Evolutionary conservation across 352 stramenopile species (phyloP).

Genomic region (Globisporangium carolinianum): DNA sequence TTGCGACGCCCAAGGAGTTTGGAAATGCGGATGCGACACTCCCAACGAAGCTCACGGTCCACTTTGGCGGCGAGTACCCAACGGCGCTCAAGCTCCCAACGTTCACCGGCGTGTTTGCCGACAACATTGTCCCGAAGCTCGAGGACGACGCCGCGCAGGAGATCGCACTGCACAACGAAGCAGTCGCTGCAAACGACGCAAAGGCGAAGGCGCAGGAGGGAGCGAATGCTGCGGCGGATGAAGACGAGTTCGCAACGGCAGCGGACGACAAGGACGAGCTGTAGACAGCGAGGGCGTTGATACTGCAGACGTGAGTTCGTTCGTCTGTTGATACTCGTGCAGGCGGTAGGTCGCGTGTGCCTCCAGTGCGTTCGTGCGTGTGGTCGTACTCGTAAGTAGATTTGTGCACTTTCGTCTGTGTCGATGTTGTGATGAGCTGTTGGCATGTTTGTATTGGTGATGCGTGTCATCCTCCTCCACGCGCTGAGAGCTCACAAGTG

Average conservation of each 20-base stretch:
- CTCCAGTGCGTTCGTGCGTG: no score
- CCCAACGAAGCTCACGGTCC: constrained; percentile 61
- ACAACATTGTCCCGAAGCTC: constrained; percentile 47
- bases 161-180: neutral
- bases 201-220: constrained; percentile 6
- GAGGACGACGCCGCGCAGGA: constrained; percentile 18
- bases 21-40: constrained; percentile 33
- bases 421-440: no score
- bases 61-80: constrained; percentile 63
- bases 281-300: constrained; percentile 13
- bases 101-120: constrained; percentile 50
- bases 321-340: no score
- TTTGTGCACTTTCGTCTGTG: no score
- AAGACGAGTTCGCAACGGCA: constrained; percentile 50
- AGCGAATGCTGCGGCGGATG: constrained; percentile 12
- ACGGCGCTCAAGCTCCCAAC: constrained; percentile 66
- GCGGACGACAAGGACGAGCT: constrained; percentile 45
- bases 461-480: no score
- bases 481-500: no score
- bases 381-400: no score
- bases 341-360: no score
- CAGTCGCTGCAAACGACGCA: no score
- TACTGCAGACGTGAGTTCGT: no score
- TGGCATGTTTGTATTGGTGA: no score
- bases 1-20: constrained; percentile 52